phyloP scores from a whole-genome alignment of 1,284 basidiomycete species.

The Malassezia brasiliensis region DNA sequence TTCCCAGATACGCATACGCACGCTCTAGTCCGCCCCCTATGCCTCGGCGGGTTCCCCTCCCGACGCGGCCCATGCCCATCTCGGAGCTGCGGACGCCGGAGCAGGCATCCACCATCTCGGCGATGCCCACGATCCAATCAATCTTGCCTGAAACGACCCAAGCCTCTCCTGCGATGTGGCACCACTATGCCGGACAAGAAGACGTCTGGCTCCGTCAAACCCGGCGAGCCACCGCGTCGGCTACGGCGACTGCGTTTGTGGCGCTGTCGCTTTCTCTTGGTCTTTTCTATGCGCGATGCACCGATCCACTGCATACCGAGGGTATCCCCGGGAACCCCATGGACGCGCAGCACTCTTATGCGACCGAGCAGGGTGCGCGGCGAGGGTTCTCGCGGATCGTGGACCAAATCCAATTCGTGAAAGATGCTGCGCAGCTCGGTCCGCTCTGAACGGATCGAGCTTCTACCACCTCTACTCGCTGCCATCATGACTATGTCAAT shows the following conservation, averaged over 20 bases:
- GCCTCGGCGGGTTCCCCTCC: background rate
- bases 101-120: background rate
- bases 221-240: background rate
- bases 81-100: conserved; percentile 6
- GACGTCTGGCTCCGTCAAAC: background rate
- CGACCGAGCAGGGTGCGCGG: no score
- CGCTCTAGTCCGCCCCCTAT: background rate
- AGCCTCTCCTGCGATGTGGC: background rate
- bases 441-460: background rate
- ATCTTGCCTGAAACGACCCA: background rate
- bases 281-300: background rate
- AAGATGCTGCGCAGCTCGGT: conserved; percentile 13
- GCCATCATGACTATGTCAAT: background rate
- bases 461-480: background rate
- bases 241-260: background rate
- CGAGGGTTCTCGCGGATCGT: no score
- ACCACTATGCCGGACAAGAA: background rate
- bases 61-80: conserved; percentile 8
- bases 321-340: no score
- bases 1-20: background rate
- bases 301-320: conserved; percentile 4
- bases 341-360: no score
- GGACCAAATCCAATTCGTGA: conserved; percentile 8
- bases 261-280: background rate
- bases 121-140: background rate